Percentiles rank a stretch among this genome's conserved stretches.
Conservation (phyloP, 2,329 filamentous ascomycete species). For the Fusarium sublunatum region DNA sequence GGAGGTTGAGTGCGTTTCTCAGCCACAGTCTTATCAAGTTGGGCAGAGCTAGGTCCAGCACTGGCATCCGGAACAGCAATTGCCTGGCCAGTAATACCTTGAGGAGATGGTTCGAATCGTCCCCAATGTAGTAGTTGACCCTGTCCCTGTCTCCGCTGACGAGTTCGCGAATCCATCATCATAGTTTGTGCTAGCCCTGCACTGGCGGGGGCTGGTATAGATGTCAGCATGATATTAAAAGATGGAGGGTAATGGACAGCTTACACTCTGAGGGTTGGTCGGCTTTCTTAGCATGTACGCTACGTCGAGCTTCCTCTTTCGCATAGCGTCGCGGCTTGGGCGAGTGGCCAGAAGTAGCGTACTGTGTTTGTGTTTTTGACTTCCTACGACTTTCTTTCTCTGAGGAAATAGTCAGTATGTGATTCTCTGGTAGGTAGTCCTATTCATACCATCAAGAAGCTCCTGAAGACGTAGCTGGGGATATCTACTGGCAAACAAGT, state of each 20-base stretch:
- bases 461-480: constrained; percentile 20
- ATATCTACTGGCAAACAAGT: constrained; percentile 41
- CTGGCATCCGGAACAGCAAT: neutral
- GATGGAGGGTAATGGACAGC: neutral
- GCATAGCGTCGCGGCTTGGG: constrained; percentile 3
- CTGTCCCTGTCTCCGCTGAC: neutral
- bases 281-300: neutral
- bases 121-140: neutral
- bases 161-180: neutral
- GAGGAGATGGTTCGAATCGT: neutral
- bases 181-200: constrained; percentile 18
- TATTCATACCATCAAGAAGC: constrained; percentile 28
- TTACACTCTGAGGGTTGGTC: neutral
- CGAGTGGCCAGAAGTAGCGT: neutral
- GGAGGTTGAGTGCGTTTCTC: neutral
- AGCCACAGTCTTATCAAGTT: neutral
- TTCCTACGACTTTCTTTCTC: constrained; percentile 1
- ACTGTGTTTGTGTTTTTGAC: neutral
- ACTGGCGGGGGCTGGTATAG: neutral
- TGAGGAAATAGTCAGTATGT: constrained; percentile 7
- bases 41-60: neutral
- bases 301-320: constrained; percentile 9
- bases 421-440: neutral
- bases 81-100: neutral
- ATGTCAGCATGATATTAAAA: neutral